These are phyloP conservation scores for Moesziomyces aphidis DNA, from an alignment of 1,284 basidiomycete species.

Conservation along the genomic window DNA sequence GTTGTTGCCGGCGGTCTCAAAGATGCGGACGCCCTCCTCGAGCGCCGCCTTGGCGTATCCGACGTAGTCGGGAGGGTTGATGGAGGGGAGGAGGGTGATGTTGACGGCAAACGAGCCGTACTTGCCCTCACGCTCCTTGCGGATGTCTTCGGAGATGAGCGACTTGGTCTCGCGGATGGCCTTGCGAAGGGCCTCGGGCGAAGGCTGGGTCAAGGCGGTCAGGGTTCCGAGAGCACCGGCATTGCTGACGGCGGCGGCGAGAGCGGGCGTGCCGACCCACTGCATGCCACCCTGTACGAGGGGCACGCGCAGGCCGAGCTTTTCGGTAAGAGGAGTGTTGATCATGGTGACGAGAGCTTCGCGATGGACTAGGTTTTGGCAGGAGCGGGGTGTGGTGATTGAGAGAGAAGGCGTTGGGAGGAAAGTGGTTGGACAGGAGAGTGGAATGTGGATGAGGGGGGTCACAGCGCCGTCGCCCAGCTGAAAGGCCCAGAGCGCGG, in stretches of 20 bases:
- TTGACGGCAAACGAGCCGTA: constrained; percentile 78
- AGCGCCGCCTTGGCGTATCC: constrained; percentile 84
- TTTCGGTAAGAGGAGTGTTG: constrained; percentile 66
- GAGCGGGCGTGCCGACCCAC: constrained; percentile 80
- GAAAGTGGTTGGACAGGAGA: neutral
- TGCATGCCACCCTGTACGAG: constrained; percentile 66
- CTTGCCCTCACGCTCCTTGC: constrained; percentile 45
- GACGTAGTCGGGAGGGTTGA: constrained; percentile 90
- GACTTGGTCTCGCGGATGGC: constrained; percentile 83
- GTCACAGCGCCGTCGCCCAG: too few species aligned
- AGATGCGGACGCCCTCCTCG: constrained; percentile 87
- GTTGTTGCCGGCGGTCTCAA: constrained; percentile 93
- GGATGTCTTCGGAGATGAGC: constrained; percentile 45
- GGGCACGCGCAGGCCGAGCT: constrained; percentile 67
- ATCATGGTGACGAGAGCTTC: constrained; percentile 40
- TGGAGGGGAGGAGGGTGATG: constrained; percentile 87
- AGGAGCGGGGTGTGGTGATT: neutral
- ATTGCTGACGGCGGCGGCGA: constrained; percentile 84
- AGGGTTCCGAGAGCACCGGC: constrained; percentile 89
- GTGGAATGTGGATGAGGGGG: neutral
- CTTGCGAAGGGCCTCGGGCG: constrained; percentile 81
- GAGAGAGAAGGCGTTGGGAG: neutral
- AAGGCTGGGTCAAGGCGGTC: constrained; percentile 87
- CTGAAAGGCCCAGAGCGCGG: neutral
- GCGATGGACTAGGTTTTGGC: neutral